These are phyloP conservation scores for Camelina hispida DNA, from an alignment of 345 rosid genomes.

Conservation along the genomic window DNA sequence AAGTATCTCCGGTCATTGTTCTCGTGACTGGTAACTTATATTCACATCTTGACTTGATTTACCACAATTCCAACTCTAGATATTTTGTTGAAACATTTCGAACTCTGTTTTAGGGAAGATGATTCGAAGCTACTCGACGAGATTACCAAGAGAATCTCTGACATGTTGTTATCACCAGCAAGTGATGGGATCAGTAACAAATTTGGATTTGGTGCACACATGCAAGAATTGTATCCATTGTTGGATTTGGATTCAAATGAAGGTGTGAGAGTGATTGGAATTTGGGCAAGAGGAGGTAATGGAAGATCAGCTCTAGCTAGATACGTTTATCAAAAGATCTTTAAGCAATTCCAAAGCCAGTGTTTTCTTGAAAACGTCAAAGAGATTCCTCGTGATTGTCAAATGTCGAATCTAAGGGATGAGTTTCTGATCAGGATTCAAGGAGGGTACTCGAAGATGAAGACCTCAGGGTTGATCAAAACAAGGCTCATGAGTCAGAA, in stretches of 20 bases:
- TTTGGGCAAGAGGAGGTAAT: constrained; percentile 38
- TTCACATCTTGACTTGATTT: neutral
- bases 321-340: constrained; percentile 30
- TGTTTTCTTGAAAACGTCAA: constrained; percentile 41
- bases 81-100: neutral
- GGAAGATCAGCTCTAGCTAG: constrained; percentile 41
- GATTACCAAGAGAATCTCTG: constrained; percentile 22
- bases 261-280: constrained; percentile 35
- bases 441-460: constrained; percentile 18
- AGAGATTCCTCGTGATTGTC: constrained; percentile 5
- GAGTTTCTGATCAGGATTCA: constrained; percentile 26
- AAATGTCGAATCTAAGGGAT: constrained; percentile 5
- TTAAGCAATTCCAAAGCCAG: constrained; percentile 33
- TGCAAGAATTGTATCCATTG: constrained; percentile 21
- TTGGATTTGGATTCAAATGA: constrained; percentile 8
- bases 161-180: constrained; percentile 17
- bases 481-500: constrained; percentile 21
- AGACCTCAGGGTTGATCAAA: constrained; percentile 12
- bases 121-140: constrained; percentile 36
- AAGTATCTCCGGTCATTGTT: constrained; percentile 20
- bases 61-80: neutral
- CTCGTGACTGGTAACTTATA: constrained; percentile 23
- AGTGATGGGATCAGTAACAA: neutral
- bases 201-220: constrained; percentile 38
- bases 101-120: constrained; percentile 23